Evolutionary conservation across 2,329 filamentous ascomycete species (phyloP).

Genomic region (Diplodia corticola): DNA sequence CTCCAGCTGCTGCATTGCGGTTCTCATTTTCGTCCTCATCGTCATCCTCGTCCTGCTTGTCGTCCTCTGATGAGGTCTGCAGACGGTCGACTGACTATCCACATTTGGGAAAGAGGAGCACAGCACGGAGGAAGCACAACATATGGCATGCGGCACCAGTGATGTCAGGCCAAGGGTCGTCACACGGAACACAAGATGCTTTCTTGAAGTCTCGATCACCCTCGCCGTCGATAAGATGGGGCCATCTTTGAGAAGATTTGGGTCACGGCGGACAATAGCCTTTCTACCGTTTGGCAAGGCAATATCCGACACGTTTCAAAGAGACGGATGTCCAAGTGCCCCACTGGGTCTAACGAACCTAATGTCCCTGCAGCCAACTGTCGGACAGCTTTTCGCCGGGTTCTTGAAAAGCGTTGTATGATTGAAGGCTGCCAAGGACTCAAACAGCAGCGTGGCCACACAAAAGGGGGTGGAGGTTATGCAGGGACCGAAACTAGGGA

Average conservation of each 20-base stretch:
- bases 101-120: background rate
- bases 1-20: conserved; percentile 87
- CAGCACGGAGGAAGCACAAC: background rate
- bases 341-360: background rate
- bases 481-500: background rate
- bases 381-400: background rate
- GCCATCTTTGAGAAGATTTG: background rate
- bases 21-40: conserved; percentile 86
- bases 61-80: conserved; percentile 52
- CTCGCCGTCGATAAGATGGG: background rate
- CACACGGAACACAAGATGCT: background rate
- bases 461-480: background rate
- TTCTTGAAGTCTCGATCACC: background rate
- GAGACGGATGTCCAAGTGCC: background rate
- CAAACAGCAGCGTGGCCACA: background rate
- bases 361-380: background rate
- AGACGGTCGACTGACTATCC: background rate
- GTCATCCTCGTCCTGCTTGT: conserved; percentile 78
- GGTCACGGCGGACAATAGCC: background rate
- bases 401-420: background rate
- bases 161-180: background rate
- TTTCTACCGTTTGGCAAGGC: background rate
- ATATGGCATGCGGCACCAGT: background rate
- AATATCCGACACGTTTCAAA: background rate
- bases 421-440: background rate